Evolutionary conservation across 495 filamentous ascomycete species (phyloP).

Genomic region (Polyplosphaeria fusca): DNA sequence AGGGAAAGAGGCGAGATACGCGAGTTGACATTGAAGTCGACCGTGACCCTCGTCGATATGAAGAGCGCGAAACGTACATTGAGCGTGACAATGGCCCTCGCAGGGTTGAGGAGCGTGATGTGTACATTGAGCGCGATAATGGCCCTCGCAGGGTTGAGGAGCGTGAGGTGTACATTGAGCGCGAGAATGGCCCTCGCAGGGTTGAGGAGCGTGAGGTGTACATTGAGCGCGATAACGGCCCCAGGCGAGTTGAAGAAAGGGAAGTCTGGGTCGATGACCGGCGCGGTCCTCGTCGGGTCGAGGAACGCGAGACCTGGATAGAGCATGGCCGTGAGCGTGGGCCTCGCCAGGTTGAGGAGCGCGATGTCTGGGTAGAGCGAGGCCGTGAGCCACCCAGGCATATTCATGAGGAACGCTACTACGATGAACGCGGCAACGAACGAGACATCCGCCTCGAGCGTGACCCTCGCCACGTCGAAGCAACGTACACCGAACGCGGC

Average conservation of each 20-base stretch:
- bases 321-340: conserved; percentile 7
- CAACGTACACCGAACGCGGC: conserved; percentile 15
- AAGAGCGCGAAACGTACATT: conserved; percentile 6
- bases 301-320: conserved; percentile 15
- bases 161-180: conserved; percentile 17
- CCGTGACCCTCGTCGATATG: conserved; percentile 3
- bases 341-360: conserved; percentile 10
- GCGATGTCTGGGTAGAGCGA: conserved; percentile 12
- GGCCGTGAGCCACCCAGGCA: conserved; percentile 8
- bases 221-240: conserved; percentile 7
- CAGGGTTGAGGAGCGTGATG: conserved; percentile 20
- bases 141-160: conserved; percentile 5
- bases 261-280: conserved; percentile 13
- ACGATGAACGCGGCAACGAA: conserved; percentile 14
- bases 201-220: conserved; percentile 22
- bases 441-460: conserved; percentile 21
- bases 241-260: conserved; percentile 6
- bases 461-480: conserved; percentile 27
- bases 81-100: conserved; percentile 6
- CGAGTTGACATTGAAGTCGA: conserved; percentile 22
- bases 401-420: conserved; percentile 4
- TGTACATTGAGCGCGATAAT: conserved; percentile 8
- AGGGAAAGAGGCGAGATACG: neutral
- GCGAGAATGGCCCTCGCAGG: conserved; percentile 3
- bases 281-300: neutral